phyloP scores from a whole-genome alignment of 768 basidiomycete species.

The Mycena kentingensis region DNA sequence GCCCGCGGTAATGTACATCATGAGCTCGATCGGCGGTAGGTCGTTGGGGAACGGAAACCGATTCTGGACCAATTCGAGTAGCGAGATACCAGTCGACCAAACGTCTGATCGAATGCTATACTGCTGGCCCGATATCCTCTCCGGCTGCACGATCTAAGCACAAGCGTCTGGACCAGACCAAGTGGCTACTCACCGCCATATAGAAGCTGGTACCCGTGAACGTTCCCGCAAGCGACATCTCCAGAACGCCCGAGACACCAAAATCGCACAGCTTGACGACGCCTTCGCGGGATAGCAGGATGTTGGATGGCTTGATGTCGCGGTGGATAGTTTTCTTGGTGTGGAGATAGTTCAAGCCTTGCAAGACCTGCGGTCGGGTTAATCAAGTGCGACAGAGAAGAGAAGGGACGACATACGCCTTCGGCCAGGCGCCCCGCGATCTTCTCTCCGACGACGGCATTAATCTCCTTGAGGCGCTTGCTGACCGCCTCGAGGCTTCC shows the following conservation, averaged over 20 bases:
- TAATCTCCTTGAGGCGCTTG: slow-evolving; percentile 76
- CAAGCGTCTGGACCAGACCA: slow-evolving; percentile 1
- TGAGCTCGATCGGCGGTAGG: slow-evolving; percentile 89
- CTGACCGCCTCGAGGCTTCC: slow-evolving; percentile 89
- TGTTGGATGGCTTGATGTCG: slow-evolving; percentile 93
- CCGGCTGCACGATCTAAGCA: slow-evolving; percentile 58
- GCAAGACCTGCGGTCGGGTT: slow-evolving; percentile 59
- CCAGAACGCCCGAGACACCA: slow-evolving; percentile 94
- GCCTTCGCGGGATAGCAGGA: slow-evolving; percentile 87
- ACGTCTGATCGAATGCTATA: slow-evolving; percentile 97
- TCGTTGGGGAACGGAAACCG: slow-evolving; percentile 94
- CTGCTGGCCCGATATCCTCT: slow-evolving; percentile 87
- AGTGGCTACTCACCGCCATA: slow-evolving; percentile 82
- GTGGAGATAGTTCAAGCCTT: slow-evolving; percentile 94
- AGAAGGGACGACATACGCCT: slow-evolving; percentile 59
- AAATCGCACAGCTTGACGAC: slow-evolving; percentile 94
- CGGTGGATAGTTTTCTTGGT: slow-evolving; percentile 91
- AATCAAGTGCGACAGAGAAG: slow-evolving; percentile 5
- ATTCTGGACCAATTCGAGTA: slow-evolving; percentile 92
- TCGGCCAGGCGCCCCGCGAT: slow-evolving; percentile 92
- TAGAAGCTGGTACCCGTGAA: slow-evolving; percentile 98
- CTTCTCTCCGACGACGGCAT: slow-evolving; percentile 80
- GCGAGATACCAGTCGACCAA: slow-evolving; percentile 95
- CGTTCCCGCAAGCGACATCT: slow-evolving; percentile 88
- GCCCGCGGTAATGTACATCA: slow-evolving; percentile 84